Evolutionary conservation across 2,329 filamentous ascomycete species (phyloP).

Genomic region (Cladosporium sp.): DNA sequence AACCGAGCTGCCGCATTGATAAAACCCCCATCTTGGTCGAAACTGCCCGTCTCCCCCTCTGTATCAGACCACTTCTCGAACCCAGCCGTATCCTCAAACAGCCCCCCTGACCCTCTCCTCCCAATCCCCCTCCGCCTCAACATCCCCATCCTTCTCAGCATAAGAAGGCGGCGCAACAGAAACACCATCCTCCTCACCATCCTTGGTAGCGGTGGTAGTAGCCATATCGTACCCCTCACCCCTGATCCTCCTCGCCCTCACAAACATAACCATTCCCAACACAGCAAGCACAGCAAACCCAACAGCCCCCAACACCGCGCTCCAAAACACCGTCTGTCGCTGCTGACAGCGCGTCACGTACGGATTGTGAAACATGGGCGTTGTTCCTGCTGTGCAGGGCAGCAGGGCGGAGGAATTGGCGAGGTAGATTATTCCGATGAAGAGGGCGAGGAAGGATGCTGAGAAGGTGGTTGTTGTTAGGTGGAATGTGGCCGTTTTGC

Average conservation of each 20-base stretch:
- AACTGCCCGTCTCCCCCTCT: background rate
- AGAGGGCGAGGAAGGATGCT: background rate
- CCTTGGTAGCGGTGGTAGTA: too few relatives aligned
- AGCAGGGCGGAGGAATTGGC: background rate
- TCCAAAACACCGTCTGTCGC: background rate
- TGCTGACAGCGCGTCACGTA: background rate
- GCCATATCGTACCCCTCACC: too few relatives aligned
- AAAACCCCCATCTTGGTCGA: background rate
- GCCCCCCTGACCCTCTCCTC: background rate
- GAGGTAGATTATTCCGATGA: background rate
- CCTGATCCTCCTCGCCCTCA: background rate
- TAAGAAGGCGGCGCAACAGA: background rate
- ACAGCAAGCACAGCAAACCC: background rate
- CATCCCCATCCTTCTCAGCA: background rate
- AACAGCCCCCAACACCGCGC: background rate
- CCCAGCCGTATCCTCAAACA: background rate
- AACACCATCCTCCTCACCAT: background rate
- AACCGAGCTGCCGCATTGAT: background rate
- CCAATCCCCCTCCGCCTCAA: background rate
- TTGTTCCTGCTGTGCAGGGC: background rate
- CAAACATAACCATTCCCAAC: background rate
- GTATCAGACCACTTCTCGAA: background rate
- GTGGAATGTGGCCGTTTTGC: background rate
- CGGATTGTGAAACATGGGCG: background rate
- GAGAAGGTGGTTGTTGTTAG: background rate